phyloP scores from a whole-genome alignment of 2,329 filamentous ascomycete species.

The Verruconis gallopava region DNA sequence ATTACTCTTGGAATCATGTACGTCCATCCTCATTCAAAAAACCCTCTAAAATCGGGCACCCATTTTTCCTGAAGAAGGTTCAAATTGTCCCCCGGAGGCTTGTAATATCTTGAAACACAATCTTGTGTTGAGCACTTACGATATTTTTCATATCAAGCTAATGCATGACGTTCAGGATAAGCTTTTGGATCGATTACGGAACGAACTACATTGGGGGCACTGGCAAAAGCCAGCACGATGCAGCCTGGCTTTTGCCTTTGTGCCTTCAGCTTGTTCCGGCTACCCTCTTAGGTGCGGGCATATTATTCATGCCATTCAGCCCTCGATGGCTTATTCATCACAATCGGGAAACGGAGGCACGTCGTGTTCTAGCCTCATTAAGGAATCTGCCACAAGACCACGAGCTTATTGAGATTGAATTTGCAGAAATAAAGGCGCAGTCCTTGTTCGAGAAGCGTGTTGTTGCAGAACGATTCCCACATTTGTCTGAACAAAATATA shows the following conservation, averaged over 20 bases:
- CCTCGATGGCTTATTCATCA: conserved; percentile 66
- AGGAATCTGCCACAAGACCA: conserved; percentile 49
- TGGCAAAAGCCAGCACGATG: conserved; percentile 44
- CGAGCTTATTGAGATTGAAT: conserved; percentile 60
- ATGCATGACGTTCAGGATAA: too few species aligned
- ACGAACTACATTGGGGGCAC: conserved; percentile 45
- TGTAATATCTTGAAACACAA: too few species aligned
- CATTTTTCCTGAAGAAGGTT: too few species aligned
- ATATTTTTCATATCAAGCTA: too few species aligned
- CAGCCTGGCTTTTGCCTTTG: conserved; percentile 62
- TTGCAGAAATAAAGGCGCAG: conserved; percentile 72
- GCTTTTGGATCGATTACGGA: conserved; percentile 38
- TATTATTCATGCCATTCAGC: conserved; percentile 69
- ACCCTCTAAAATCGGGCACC: too few species aligned
- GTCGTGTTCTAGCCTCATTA: conserved; percentile 48
- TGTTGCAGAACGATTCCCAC: conserved; percentile 53
- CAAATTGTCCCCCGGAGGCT: too few species aligned
- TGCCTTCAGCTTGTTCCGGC: conserved; percentile 59
- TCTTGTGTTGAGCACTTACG: too few species aligned
- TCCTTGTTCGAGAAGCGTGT: conserved; percentile 64
- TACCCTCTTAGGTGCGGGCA: conserved; percentile 52
- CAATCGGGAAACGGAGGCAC: conserved; percentile 54
- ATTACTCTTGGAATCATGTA: conserved; percentile 52
- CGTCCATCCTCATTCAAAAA: too few species aligned
- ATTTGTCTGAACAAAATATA: conserved; percentile 44